These are phyloP conservation scores for Neurospora sublineolata DNA, from an alignment of 495 filamentous ascomycete genomes.

Conservation along the genomic window DNA sequence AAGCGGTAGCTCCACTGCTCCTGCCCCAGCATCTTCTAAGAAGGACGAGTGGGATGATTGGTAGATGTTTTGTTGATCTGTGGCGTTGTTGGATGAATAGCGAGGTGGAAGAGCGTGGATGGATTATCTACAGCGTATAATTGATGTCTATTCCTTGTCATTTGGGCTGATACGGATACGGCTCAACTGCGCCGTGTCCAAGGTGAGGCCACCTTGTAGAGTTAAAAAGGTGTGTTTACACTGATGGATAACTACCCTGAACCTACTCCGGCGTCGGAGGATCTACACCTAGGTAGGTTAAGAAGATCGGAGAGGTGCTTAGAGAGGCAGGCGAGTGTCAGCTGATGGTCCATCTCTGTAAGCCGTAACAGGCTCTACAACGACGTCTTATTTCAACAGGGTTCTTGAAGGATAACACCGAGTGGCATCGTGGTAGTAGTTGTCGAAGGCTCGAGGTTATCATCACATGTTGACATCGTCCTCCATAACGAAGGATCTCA, in stretches of 20 bases:
- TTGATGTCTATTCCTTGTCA: background rate
- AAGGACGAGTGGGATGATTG: slow-evolving; percentile 59
- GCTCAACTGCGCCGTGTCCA: background rate
- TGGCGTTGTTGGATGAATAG: background rate
- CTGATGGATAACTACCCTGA: background rate
- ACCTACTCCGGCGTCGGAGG: background rate
- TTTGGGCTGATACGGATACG: background rate
- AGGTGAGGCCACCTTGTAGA: background rate
- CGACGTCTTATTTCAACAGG: background rate
- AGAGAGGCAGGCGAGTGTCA: background rate
- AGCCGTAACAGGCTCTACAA: background rate
- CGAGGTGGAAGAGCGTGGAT: background rate
- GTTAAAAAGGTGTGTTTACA: background rate
- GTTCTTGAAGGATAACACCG: background rate
- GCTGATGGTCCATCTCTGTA: background rate
- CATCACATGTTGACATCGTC: background rate
- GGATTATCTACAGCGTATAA: background rate
- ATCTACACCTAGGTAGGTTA: background rate
- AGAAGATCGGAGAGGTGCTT: background rate
- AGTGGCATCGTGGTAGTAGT: background rate
- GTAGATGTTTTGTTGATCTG: slow-evolving; percentile 28
- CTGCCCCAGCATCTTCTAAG: slow-evolving; percentile 17
- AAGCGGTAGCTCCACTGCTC: slow-evolving; percentile 15
- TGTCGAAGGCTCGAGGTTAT: background rate
- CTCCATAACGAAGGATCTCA: background rate